Evolutionary conservation across 768 basidiomycete species (phyloP).

Genomic region (Kwoniella newhampshirensis): DNA sequence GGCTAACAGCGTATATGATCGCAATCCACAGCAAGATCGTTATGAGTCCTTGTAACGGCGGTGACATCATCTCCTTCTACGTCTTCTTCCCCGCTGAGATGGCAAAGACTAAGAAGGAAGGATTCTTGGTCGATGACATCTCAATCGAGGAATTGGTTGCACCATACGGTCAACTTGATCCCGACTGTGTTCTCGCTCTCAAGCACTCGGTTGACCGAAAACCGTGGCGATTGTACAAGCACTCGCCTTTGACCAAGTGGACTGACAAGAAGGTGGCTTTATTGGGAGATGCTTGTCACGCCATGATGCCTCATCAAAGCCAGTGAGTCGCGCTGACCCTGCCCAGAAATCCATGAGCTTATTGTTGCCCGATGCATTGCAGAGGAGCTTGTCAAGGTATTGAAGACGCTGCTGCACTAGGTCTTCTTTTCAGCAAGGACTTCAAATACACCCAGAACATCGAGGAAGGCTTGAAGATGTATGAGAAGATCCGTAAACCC

Average conservation of each 20-base stretch:
- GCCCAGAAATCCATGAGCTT: not conserved
- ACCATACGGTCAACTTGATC: slow-evolving; percentile 31
- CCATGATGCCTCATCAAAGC: slow-evolving; percentile 29
- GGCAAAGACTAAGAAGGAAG: slow-evolving; percentile 30
- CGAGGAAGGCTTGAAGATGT: slow-evolving; percentile 28
- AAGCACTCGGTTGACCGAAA: slow-evolving; percentile 40
- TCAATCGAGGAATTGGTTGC: slow-evolving; percentile 20
- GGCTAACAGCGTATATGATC: no score
- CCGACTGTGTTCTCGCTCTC: slow-evolving; percentile 26
- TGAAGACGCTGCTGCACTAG: slow-evolving; percentile 24
- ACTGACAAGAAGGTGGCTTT: slow-evolving; percentile 19
- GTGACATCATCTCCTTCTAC: slow-evolving; percentile 38
- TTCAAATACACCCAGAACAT: slow-evolving; percentile 29
- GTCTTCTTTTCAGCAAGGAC: slow-evolving; percentile 19
- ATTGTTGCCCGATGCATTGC: not conserved
- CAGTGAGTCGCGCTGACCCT: slow-evolving; percentile 5
- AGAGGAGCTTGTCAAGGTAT: slow-evolving; percentile 23
- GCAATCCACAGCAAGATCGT: slow-evolving; percentile 30
- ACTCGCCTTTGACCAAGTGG: slow-evolving; percentile 31
- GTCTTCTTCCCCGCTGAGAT: slow-evolving; percentile 37
- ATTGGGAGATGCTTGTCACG: slow-evolving; percentile 19
- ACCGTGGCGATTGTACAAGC: slow-evolving; percentile 40
- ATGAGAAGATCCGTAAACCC: slow-evolving; percentile 33
- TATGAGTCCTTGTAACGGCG: slow-evolving; percentile 29
- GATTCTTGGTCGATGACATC: slow-evolving; percentile 27